A percentile compares a stretch with the other conserved stretches of the same genome.
Conservation (phyloP, 2,329 filamentous ascomycete genomes). For the Diaporthe vexans region DNA sequence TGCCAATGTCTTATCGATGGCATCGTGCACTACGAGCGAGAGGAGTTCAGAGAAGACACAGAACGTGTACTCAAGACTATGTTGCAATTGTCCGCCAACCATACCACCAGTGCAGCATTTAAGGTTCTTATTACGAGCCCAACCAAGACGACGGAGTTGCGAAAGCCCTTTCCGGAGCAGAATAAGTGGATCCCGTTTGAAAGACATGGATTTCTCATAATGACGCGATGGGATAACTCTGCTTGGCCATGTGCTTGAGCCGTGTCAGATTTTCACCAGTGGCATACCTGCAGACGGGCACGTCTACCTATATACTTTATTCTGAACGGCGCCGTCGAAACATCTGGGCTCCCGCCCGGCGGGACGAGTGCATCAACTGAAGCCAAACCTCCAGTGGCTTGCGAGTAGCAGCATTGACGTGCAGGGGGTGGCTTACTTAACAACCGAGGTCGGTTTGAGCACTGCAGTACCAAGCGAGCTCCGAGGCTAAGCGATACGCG, state of each 20-base stretch:
- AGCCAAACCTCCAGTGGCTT: not conserved
- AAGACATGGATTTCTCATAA: not conserved
- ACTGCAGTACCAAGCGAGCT: too few species aligned
- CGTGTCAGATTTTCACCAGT: not conserved
- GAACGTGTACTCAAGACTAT: not conserved
- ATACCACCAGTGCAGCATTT: not conserved
- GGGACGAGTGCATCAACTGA: too few species aligned
- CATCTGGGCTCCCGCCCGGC: too few species aligned
- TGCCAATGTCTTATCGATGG: conserved; percentile 24
- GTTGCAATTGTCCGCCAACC: not conserved
- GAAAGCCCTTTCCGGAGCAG: not conserved
- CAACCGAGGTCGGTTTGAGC: not conserved
- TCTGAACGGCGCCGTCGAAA: too few species aligned
- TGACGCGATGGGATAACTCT: too few species aligned
- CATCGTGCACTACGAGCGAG: conserved; percentile 18
- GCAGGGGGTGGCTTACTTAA: not conserved
- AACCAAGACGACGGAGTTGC: too few species aligned
- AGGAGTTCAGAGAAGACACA: not conserved
- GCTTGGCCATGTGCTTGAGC: too few species aligned
- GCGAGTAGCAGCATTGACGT: not conserved
- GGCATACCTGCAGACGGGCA: too few species aligned
- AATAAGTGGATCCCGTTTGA: too few species aligned
- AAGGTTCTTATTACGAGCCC: not conserved
- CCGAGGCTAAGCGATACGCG: not conserved
- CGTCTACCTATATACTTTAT: too few species aligned